A percentile compares a stretch with the other conserved stretches of the same genome.
Evolutionary conservation across 257 asterid species (phyloP).

Genomic region (Thymus mandschuricus): DNA sequence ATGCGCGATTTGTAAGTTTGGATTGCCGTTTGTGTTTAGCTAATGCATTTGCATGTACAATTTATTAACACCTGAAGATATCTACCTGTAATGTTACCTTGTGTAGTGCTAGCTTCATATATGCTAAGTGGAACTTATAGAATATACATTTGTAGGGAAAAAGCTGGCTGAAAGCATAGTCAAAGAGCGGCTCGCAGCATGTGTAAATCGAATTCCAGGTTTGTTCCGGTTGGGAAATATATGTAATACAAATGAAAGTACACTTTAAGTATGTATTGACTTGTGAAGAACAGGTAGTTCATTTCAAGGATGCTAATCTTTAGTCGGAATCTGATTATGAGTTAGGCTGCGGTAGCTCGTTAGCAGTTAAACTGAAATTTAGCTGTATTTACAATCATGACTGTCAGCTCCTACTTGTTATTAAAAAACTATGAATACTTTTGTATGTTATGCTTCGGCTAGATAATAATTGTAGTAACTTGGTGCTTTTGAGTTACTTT

Average conservation of each 20-base stretch:
- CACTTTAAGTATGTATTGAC: neutral
- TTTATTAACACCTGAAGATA: neutral
- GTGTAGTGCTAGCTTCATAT: neutral
- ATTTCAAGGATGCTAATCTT: neutral
- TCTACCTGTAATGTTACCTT: neutral
- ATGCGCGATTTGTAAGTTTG: neutral
- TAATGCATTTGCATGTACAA: neutral
- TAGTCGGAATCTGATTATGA: slow-evolving; percentile 13
- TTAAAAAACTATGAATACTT: neutral
- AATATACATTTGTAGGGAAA: slow-evolving; percentile 59
- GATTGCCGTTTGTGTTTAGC: neutral
- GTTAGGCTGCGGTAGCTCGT: neutral
- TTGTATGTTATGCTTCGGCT: slow-evolving; percentile 1
- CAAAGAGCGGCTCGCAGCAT: slow-evolving; percentile 90
- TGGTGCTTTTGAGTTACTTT: slow-evolving; percentile 5
- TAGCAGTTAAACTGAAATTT: neutral
- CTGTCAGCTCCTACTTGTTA: neutral
- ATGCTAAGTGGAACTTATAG: slow-evolving; percentile 1
- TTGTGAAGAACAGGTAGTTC: slow-evolving; percentile 13
- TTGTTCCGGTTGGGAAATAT: slow-evolving; percentile 16
- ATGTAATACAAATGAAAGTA: slow-evolving; percentile 16
- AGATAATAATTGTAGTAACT: neutral
- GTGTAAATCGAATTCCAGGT: slow-evolving; percentile 93
- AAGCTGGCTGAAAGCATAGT: slow-evolving; percentile 91
- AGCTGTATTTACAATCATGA: neutral